Conservation (phyloP, 225 moss, liverwort and hornwort species). For the Polytrichum commune region DNA sequence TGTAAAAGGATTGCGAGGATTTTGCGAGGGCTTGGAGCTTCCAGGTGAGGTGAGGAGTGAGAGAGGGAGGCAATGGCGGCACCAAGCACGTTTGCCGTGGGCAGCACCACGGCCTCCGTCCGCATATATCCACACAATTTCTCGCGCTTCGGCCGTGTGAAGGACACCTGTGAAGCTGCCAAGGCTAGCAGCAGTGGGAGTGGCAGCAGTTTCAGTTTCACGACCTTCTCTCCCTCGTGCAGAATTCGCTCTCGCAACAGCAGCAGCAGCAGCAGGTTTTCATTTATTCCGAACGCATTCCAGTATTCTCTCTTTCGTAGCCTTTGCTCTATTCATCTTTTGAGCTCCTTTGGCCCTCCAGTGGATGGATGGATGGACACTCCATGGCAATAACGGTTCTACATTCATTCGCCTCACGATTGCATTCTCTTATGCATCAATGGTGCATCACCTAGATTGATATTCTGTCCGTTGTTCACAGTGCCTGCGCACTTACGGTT, state of each 20-base stretch:
- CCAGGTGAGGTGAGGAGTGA: background rate
- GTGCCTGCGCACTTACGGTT: no score
- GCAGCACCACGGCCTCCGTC: conserved; percentile 24
- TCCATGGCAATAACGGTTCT: no score
- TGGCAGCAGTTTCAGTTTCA: conserved; percentile 39
- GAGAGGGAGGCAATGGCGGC: conserved; percentile 10
- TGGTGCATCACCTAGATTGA: no score
- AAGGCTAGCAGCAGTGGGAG: conserved; percentile 28
- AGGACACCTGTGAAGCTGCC: conserved; percentile 44
- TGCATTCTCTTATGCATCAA: no score
- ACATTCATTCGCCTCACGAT: no score
- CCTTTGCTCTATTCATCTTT: no score
- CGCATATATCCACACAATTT: conserved; percentile 42
- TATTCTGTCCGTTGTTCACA: no score
- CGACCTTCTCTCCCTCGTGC: conserved; percentile 60
- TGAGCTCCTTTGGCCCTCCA: no score
- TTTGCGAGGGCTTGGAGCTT: background rate
- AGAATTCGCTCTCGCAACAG: conserved; percentile 49
- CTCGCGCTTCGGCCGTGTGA: conserved; percentile 31
- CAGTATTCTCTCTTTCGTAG: no score
- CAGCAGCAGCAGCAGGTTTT: conserved; percentile 29
- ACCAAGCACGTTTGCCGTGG: conserved; percentile 22
- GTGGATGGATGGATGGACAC: no score
- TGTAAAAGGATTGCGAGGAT: background rate
- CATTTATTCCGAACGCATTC: no score